A percentile compares a stretch with the other conserved stretches of the same genome.
Conservation (phyloP, 306 rosid genomes). For the Prunus mira region DNA sequence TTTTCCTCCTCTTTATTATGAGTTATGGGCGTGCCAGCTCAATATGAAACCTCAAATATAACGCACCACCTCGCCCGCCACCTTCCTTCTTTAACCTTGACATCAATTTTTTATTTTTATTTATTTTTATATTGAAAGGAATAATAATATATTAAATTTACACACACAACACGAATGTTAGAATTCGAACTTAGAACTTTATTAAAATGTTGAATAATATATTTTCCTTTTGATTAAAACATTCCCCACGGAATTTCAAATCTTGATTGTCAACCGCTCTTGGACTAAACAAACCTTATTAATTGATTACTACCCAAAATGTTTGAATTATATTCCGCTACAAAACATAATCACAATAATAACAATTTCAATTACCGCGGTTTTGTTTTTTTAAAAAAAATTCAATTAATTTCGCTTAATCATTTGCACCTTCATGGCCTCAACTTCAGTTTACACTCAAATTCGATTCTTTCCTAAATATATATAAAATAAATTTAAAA, state of each 20-base stretch:
- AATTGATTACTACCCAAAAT: not conserved
- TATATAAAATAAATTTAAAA: too few relatives aligned
- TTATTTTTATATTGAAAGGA: accelerated
- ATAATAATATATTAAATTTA: too few relatives aligned
- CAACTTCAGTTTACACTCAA: not conserved
- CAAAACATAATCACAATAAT: constrained; percentile 19
- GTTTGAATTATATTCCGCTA: constrained; percentile 16
- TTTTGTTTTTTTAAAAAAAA: not conserved
- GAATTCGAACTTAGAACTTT: accelerated
- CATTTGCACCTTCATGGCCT: not conserved
- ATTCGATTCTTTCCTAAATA: too few relatives aligned
- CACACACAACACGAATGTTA: too few relatives aligned
- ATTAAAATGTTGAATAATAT: too few relatives aligned
- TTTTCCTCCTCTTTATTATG: not conserved
- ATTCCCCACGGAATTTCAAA: not conserved
- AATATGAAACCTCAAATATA: not conserved
- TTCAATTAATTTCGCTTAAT: not conserved
- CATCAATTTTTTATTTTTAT: too few relatives aligned
- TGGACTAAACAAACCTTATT: not conserved
- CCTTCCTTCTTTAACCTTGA: not conserved
- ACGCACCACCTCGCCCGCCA: not conserved
- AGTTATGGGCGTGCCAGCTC: constrained; percentile 30
- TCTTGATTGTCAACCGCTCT: not conserved
- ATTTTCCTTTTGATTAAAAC: not conserved
- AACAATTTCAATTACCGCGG: not conserved